Conservation (phyloP, 2,329 filamentous ascomycete species). For the Botryosphaeria dothidea region DNA sequence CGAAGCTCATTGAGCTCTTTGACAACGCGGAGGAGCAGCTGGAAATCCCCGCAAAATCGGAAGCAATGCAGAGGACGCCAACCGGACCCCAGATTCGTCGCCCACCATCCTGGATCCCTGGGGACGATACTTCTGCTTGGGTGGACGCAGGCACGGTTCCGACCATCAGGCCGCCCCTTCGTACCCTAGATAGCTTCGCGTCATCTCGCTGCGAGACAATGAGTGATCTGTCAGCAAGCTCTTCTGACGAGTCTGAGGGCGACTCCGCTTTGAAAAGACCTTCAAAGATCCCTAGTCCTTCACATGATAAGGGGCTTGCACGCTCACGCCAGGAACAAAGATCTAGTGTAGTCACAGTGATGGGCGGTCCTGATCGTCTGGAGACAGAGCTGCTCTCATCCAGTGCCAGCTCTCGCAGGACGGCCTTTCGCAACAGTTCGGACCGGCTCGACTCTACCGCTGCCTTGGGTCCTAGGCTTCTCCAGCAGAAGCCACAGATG, state of each 20-base stretch:
- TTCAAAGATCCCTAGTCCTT: conserved; percentile 15
- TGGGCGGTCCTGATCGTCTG: background rate
- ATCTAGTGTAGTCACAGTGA: background rate
- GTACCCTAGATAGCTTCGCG: background rate
- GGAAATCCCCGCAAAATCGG: background rate
- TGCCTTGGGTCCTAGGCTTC: background rate
- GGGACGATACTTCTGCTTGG: background rate
- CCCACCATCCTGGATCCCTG: conserved; percentile 13
- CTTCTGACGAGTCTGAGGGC: conserved; percentile 11
- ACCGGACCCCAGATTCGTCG: conserved; percentile 10
- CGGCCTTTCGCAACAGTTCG: conserved; percentile 6
- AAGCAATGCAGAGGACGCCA: background rate
- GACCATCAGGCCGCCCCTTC: conserved; percentile 4
- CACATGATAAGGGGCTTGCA: background rate
- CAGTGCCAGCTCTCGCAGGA: conserved; percentile 13
- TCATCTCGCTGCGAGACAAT: background rate
- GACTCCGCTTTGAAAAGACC: background rate
- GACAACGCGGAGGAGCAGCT: conserved; percentile 20
- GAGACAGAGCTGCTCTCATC: conserved; percentile 15
- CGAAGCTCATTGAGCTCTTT: conserved; percentile 37
- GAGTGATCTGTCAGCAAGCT: conserved; percentile 16
- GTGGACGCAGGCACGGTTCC: background rate
- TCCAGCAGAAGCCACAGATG: background rate
- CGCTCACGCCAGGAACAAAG: conserved; percentile 8
- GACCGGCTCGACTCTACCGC: conserved; percentile 2